A percentile compares a stretch with the other conserved stretches of the same genome.
These are phyloP conservation scores for Verbascum thapsus DNA, from an alignment of 257 asterid genomes.

Conservation along the genomic window DNA sequence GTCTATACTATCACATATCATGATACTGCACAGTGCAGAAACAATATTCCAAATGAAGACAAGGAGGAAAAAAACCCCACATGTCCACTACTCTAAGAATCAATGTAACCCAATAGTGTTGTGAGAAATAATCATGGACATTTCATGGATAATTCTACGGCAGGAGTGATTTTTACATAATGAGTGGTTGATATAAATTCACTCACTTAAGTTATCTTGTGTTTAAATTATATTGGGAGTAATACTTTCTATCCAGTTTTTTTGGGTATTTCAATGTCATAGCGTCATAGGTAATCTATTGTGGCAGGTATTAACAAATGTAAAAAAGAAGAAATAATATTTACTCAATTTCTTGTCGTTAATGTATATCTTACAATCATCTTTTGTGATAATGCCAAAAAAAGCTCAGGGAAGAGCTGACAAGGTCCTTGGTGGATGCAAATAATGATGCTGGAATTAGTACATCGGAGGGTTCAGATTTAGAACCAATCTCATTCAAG, in stretches of 20 bases:
- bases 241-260: too few relatives aligned
- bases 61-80: slow-evolving; percentile 2
- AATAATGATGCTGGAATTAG: slow-evolving; percentile 37
- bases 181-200: too few relatives aligned
- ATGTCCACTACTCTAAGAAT: slow-evolving; percentile 1
- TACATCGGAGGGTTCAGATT: slow-evolving; percentile 37
- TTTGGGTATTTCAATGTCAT: slow-evolving; percentile 33
- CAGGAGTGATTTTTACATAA: too few relatives aligned
- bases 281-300: too few relatives aligned
- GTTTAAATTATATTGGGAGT: too few relatives aligned
- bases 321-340: slow-evolving; percentile 9
- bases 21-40: too few relatives aligned
- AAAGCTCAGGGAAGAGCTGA: slow-evolving; percentile 95
- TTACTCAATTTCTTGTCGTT: slow-evolving; percentile 18
- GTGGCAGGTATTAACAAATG: slow-evolving; percentile 15
- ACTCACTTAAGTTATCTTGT: too few relatives aligned
- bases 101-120: slow-evolving; percentile 30
- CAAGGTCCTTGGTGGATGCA: slow-evolving; percentile 71
- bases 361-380: slow-evolving; percentile 26
- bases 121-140: slow-evolving; percentile 21
- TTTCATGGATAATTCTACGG: too few relatives aligned
- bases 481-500: slow-evolving; percentile 54
- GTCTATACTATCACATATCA: too few relatives aligned
- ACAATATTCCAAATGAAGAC: background rate
- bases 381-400: slow-evolving; percentile 35